Evolutionary conservation across 2,329 filamentous ascomycete genomes (phyloP), one percentile per base, ranked within the genome.

Genomic region (Alternaria sp.): DNA sequence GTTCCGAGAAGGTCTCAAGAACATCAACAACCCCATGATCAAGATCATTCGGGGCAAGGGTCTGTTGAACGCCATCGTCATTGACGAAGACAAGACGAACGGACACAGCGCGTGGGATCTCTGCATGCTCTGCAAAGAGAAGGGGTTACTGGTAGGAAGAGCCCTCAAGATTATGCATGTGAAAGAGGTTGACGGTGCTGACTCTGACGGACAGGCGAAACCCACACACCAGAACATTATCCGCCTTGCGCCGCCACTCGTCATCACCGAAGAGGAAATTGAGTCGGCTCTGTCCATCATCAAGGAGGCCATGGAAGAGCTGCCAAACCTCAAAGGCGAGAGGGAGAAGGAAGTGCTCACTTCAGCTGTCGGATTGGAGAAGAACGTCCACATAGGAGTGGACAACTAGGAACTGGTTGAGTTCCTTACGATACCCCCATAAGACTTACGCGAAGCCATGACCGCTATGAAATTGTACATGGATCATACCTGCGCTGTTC

Each of bases 201-300:
- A 77, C 63, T 51, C 54, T 46, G 41, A 46, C 40, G 45, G 59
- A 73, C 77, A 96, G 92, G 95, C 95, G 72, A 99, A 99, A 86
- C 95, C 95, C 29, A 99, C 95, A 6, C 95, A 99, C 79, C 90
- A 96, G 74, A 97, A 98, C 80, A 98, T 99, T 78, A 99, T 99
- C 77, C 91, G 95, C 57, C 90, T 99, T 62, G 95, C 95, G n/a
- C 95, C 95, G 45, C 95, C 95, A 21, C 83, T 99, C 54, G 93
- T 99, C 66, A 98, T 99, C 72, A 93, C 89, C 26, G 93, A 98
- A 73, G 86, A 89, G 60, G 88, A 99, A 80, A 89, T 99, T 66
- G 84, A 88, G 68, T 86, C 88, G 73, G 90, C 94, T 1, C 77
- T 98, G 54, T 78, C 78, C 51, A 94, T 95, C 72, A 96, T 99